Evolutionary conservation across 805 yeast species (phyloP).

Genomic region (Cyberlindnera xishuangbannaensis): DNA sequence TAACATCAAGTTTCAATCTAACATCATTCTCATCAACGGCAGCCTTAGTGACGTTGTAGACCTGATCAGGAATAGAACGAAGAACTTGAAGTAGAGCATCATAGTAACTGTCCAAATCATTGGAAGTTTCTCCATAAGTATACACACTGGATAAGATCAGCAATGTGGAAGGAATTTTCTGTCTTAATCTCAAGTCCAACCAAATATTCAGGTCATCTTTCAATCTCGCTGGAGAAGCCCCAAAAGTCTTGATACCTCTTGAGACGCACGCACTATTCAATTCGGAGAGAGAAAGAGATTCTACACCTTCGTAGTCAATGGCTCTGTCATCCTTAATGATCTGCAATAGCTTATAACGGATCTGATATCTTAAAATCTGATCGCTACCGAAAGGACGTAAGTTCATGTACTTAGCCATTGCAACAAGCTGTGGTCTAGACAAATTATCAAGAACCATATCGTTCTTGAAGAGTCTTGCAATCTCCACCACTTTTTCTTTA

Average conservation of each 20-base stretch:
- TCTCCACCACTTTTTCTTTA: slow-evolving; percentile 66
- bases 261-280: slow-evolving; percentile 87
- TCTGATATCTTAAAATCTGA: slow-evolving; percentile 83
- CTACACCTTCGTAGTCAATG: slow-evolving; percentile 92
- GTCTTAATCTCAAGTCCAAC: slow-evolving; percentile 85
- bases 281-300: slow-evolving; percentile 69
- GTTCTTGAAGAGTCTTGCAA: slow-evolving; percentile 88
- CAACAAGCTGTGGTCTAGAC: slow-evolving; percentile 85
- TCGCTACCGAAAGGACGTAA: slow-evolving; percentile 92
- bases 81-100: slow-evolving; percentile 86
- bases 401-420: slow-evolving; percentile 88
- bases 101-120: slow-evolving; percentile 49
- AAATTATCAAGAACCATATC: slow-evolving; percentile 90
- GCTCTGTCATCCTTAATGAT: slow-evolving; percentile 90
- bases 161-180: slow-evolving; percentile 87
- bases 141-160: slow-evolving; percentile 83
- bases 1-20: slow-evolving; percentile 63
- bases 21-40: slow-evolving; percentile 62
- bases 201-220: slow-evolving; percentile 79
- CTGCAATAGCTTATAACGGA: slow-evolving; percentile 84
- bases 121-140: slow-evolving; percentile 66
- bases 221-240: slow-evolving; percentile 75
- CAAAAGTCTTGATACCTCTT: slow-evolving; percentile 81
- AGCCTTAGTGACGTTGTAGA: slow-evolving; percentile 89
- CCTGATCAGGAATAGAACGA: slow-evolving; percentile 89